Evolutionary conservation across 2,329 filamentous ascomycete genomes (phyloP), one percentile per base, ranked within the genome.

Genomic region (Nemania diffusa): DNA sequence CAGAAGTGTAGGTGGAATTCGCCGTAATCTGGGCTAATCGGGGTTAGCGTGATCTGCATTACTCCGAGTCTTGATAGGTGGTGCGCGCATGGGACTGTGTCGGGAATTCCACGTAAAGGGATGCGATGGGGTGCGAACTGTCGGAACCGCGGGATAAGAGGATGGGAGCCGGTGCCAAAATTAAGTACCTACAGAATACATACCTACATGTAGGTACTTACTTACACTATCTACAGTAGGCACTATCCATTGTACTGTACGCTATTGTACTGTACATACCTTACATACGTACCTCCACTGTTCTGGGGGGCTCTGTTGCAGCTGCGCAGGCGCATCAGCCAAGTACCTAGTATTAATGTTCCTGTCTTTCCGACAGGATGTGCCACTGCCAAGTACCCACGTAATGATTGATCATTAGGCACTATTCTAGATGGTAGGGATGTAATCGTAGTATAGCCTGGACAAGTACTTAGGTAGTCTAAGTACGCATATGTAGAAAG

Each of bases 141-240:
- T 65, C 66, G 66, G 58, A 50, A 40, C 66, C 66, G 62, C 66
- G 66, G 66, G 46, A 59, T 51, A 40, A 51, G 53, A 57, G 13
- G 24, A 52, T 37, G 57, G 29, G 11, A 68, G 57, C 62, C 62
- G 65, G 62, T 61, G 50, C 27, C 48, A 51, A 53, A 52, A 50
- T 44, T 40, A 27, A 20, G 26, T 9, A 5, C 29, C 29, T 32
- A 32, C 29, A 32, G 29, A 5, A 32, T 32, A 32, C 29, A 5
- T 32, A 5, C 29, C 29, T 32, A n/a, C n/a, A n/a, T n/a, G n/a
- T n/a, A n/a, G n/a, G n/a, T n/a, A n/a, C n/a, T n/a, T n/a, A n/a
- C n/a, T n/a, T n/a, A n/a, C n/a, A n/a, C n/a, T n/a, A n/a, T n/a
- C n/a, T 34, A 37, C 50, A 27, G 27, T 34, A 53, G 15, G 51